Conservation (phyloP, 2,329 filamentous ascomycete species). For the Zymoseptoria tritici region DNA sequence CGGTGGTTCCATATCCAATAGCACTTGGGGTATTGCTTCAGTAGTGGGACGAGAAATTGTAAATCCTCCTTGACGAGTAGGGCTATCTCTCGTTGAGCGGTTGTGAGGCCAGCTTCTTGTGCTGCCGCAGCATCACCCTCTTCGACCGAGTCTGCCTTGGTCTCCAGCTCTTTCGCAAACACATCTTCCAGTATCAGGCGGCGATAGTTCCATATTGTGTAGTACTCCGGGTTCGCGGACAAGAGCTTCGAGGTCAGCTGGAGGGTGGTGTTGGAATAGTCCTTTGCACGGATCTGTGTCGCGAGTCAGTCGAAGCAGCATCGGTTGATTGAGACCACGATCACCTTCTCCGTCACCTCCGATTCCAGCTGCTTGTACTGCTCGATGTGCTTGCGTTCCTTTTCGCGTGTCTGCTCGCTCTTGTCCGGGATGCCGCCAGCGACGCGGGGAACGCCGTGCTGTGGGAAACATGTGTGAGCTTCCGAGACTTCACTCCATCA, state of each 20-base stretch:
- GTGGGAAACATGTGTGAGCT: conserved; percentile 17
- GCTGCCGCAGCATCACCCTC: conserved; percentile 22
- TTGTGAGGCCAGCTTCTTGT: conserved; percentile 21
- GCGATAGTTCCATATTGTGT: conserved; percentile 85
- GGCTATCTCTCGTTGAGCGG: conserved; percentile 32
- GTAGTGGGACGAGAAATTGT: conserved; percentile 71
- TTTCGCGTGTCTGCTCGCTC: conserved; percentile 62
- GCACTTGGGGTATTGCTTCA: conserved; percentile 86
- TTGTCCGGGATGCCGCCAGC: conserved; percentile 40
- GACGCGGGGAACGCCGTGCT: conserved; percentile 77
- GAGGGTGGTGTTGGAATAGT: conserved; percentile 52
- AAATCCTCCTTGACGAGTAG: conserved; percentile 66
- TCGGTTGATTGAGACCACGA: not conserved
- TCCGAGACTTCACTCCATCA: conserved; percentile 18
- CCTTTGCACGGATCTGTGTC: conserved; percentile 36
- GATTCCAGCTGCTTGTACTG: conserved; percentile 67
- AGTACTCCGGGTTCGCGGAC: conserved; percentile 76
- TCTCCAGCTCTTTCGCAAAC: conserved; percentile 43
- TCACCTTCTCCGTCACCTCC: conserved; percentile 58
- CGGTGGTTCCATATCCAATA: conserved; percentile 99
- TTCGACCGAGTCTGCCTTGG: conserved; percentile 20
- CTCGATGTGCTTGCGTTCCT: conserved; percentile 67
- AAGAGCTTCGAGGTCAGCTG: conserved; percentile 65
- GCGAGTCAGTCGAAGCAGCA: not conserved
- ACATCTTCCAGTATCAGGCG: conserved; percentile 61